Evolutionary conservation across 257 asterid species (phyloP).

Genomic region (Solanum gracilifrons): DNA sequence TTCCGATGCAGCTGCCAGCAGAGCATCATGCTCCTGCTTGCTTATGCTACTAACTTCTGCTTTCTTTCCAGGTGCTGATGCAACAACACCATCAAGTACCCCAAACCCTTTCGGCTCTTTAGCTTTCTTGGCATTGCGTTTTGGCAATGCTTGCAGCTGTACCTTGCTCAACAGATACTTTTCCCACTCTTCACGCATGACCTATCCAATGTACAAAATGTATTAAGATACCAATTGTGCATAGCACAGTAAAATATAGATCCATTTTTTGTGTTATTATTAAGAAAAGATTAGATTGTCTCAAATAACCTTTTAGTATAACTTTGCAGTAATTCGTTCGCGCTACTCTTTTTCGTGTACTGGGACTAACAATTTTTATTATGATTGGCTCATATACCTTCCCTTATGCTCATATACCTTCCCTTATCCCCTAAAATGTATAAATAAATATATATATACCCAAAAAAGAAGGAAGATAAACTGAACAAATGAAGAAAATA

Average conservation of each 20-base stretch:
- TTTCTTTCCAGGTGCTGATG: slow-evolving; percentile 53
- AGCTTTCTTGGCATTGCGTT: slow-evolving; percentile 59
- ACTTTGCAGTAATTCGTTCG: neutral
- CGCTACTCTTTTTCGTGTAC: neutral
- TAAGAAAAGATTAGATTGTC: neutral
- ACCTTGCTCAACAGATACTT: slow-evolving; percentile 89
- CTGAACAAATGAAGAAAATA: neutral
- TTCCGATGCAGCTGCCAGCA: slow-evolving; percentile 71
- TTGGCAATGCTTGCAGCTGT: slow-evolving; percentile 83
- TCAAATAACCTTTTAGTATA: neutral
- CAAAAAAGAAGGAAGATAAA: neutral
- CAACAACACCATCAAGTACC: slow-evolving; percentile 66
- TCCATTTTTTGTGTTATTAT: neutral
- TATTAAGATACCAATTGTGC: neutral
- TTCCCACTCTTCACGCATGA: slow-evolving; percentile 87
- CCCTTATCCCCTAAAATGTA: neutral
- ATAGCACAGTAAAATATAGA: neutral
- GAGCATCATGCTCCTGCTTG: slow-evolving; percentile 84
- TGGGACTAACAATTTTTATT: neutral
- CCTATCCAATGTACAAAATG: slow-evolving; percentile 29
- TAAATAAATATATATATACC: neutral
- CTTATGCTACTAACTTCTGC: slow-evolving; percentile 67
- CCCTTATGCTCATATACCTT: neutral
- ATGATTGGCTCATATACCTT: neutral
- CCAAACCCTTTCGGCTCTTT: slow-evolving; percentile 87